Percentiles rank a stretch among this genome's conserved stretches.
Conservation (phyloP, 169 alveolate species). For the Plasmodium fragile region DNA sequence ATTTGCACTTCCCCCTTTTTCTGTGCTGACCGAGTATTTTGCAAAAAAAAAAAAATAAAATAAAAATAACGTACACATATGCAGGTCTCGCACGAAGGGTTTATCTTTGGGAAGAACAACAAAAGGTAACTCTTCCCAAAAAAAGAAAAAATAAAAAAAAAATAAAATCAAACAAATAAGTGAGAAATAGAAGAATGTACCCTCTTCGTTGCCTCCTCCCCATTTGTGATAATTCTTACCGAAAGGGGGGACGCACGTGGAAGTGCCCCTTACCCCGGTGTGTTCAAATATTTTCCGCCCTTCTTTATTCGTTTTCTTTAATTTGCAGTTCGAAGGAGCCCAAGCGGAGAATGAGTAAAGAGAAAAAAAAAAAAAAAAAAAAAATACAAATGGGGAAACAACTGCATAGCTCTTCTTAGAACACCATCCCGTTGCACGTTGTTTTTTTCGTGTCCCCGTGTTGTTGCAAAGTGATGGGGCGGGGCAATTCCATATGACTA, state of each 20-base stretch:
- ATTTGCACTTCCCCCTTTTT: not conserved
- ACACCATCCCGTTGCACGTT: not conserved
- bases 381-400: not conserved
- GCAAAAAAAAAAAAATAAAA: not conserved
- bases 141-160: conserved; percentile 1
- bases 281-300: not conserved
- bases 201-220: not conserved
- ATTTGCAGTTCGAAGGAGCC: conserved; percentile 14
- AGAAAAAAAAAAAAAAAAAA: not conserved
- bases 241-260: not conserved
- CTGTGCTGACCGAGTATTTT: not conserved
- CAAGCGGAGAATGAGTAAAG: conserved; percentile 7
- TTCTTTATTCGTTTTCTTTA: not conserved
- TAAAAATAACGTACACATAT: not conserved
- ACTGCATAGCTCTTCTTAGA: not conserved
- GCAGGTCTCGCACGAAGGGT: conserved; percentile 76
- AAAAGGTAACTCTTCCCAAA: conserved; percentile 34
- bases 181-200: not conserved
- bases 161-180: not conserved
- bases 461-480: not conserved
- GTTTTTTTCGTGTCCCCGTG: not conserved
- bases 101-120: conserved; percentile 72
- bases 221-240: not conserved
- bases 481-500: not conserved
- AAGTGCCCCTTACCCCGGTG: not conserved